Evolutionary conservation across 306 rosid species (phyloP), one percentile per base, ranked within the genome.

Genomic region (Morella rubra): DNA sequence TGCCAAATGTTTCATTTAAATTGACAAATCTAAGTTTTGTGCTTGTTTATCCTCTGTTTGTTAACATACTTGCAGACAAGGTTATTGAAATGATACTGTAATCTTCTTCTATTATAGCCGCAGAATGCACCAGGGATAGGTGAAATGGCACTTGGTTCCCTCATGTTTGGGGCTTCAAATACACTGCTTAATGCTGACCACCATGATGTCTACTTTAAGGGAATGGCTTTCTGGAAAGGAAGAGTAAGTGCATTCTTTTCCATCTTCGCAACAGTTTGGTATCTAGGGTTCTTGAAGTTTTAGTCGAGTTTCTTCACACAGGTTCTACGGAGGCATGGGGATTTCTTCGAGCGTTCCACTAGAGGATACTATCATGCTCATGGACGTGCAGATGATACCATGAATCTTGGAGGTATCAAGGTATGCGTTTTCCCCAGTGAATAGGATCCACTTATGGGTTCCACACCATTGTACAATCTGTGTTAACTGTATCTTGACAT

Each of bases 341-440:
- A 94, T 89, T 75, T 94, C 72, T 89, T 94, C 85, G 98, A 92
- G 90, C 91, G 84, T 75, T 85, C 92, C n/a, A 76, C 88, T 77
- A 82, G 82, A 81, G 96, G 96, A 65, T 94, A 89, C 88, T 92
- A 92, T 77, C 98, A 82, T 54, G 98, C 98, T 3, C 98, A 92
- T 74, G 98, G 98, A 54, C 97, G 98, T 77, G 95, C 95, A 9
- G 98, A 94, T 82, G 98, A 94, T 84, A 92, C 97, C 47, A 94
- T 94, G 98, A 94, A 94, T 85, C 95, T 94, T 47, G 97, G 97
- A 66, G 98, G 98, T 75, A 92, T 94, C 87, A 94, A 94, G 98
- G 98, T 94, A 82, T 76, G 44, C 55, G 51, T 52, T 37, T 44
- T 73, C 20, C 70, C 66, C 62, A 16, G 50, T 72, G 44, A 65